Evolutionary conservation across 352 stramenopile species (phyloP), one percentile per base, ranked within the genome.

Genomic region (Globisporangium viniferum): DNA sequence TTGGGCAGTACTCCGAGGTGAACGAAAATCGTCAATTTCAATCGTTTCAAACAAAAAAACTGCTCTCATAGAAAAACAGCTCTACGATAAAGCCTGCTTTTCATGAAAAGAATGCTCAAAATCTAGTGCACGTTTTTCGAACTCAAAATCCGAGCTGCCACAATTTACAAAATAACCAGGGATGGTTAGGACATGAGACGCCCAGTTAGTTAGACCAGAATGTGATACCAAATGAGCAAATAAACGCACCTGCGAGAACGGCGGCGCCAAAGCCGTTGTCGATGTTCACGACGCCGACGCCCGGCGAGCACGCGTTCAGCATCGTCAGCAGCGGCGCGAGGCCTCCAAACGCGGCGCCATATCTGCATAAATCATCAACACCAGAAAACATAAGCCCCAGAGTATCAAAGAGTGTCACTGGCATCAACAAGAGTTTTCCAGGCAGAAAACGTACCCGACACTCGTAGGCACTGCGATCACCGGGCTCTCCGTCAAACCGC

Each of bases 221-320:
- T 20, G 15, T 22, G 24, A 27, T 44, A 54, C 41, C 41, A 65
- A 10, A 54, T 15, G 31, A 33, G 31, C 31, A 33, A 15, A 49
- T 5, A 33, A 15, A 49, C 70, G 66, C 71, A 95, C 88, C 83
- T 77, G 96, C 97, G 31, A 98, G 88, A 0, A 97, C 94, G 9
- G 97, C 97, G 5, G 94, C 97, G 6, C 97, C 97, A 79, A 99
- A 99, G 41, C 97, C 97, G 73, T 99, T 99, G 78, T 99, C 97
- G 68, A 99, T 99, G 76, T 99, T 99, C n/a, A 99, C 95, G 46
- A 99, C 96, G n/a, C 92, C 93, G 2, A 99, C 96, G n/a, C 97
- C 97, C 15, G 97, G 97, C 51, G 94, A 97, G 73, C 97, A 99
- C 22, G 91, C 95, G 76, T 99, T 99, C 39, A 99, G 81, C 97